Evolutionary conservation across 352 stramenopile species (phyloP), one percentile per base, ranked within the genome.

Genomic region (Blastocystis sp.): DNA sequence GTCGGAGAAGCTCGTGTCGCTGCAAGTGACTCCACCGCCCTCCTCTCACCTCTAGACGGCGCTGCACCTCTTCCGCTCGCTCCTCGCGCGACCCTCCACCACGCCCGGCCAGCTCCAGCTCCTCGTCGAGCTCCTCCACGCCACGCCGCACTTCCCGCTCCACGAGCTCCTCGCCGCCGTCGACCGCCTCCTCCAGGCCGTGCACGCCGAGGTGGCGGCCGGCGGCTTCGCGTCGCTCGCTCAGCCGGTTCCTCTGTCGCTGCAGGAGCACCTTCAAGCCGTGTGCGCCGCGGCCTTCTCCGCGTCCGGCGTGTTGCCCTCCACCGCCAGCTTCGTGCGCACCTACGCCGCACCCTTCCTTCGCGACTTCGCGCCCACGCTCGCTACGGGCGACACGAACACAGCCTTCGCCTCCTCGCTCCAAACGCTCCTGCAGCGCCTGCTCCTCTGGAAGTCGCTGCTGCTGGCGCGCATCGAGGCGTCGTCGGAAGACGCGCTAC

Each of bases 371-470:
- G 17, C 59, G 17, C 38, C 45, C 19, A 24, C n/a, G 7, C 34
- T 42, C 19, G 17, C 64, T 1, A 48, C 65, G 3, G 28, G 10
- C 0, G 11, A 17, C 9, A 43, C 38, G 7, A 81, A 81, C 42
- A 7, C 48, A 4, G 11, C n/a, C 21, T 81, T 81, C 71, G 45
- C 71, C 6, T 11, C 11, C n/a, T 68, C 71, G 3, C 71, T 81
- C n/a, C 52, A 81, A 17, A 48, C 6, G 71, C 57, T 81, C 6
- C 10, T 81, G 24, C 48, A 81, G 59, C 48, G 71, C 21, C 59
- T 81, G 34, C 45, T 81, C 7, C 59, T 81, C 4, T 81, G 71
- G 71, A 81, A 81, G 42, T 6, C 65, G 14, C 52, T 81, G 19
- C 14, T 61, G 6, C 71, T 64, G 11, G 17, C 6, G 21, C 10